Evolutionary conservation across 768 basidiomycete species (phyloP).

Genomic region (Boletellus emodensis): DNA sequence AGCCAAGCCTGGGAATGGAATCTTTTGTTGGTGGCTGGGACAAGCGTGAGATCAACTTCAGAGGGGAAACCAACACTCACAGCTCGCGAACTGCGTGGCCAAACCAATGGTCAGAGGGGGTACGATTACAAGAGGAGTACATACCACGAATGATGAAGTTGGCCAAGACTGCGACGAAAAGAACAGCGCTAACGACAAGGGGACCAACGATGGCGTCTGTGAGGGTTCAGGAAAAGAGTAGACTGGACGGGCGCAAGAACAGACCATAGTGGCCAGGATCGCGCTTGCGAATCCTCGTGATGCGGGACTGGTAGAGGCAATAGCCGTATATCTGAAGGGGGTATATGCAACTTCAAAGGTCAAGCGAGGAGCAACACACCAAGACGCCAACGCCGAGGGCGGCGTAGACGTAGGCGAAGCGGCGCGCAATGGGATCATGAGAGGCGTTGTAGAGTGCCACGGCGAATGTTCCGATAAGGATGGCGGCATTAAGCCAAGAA

Average conservation of each 20-base stretch:
- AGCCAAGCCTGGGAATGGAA: slow-evolving; percentile 29
- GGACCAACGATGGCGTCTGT: slow-evolving; percentile 83
- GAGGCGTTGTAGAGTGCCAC: slow-evolving; percentile 89
- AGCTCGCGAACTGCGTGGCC: slow-evolving; percentile 51
- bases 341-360: not conserved
- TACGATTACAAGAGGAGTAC: slow-evolving; percentile 20
- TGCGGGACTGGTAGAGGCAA: slow-evolving; percentile 77
- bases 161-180: slow-evolving; percentile 83
- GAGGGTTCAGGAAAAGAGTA: not conserved
- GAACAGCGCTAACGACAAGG: slow-evolving; percentile 68
- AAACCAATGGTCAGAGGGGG: slow-evolving; percentile 4
- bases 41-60: not conserved
- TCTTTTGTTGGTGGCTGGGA: slow-evolving; percentile 23
- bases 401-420: slow-evolving; percentile 83
- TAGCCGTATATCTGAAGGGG: slow-evolving; percentile 74
- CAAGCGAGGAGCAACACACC: slow-evolving; percentile 30
- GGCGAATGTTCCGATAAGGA: slow-evolving; percentile 81
- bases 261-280: slow-evolving; percentile 88
- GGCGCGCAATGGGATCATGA: slow-evolving; percentile 54
- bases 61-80: slow-evolving; percentile 33
- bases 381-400: slow-evolving; percentile 68
- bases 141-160: slow-evolving; percentile 87
- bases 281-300: slow-evolving; percentile 85
- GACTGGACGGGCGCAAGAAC: slow-evolving; percentile 17
- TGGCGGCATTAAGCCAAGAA: slow-evolving; percentile 81